These are phyloP conservation scores for Aspergillus sp. DNA, from an alignment of 2,329 filamentous ascomycete genomes.

Conservation along the genomic window DNA sequence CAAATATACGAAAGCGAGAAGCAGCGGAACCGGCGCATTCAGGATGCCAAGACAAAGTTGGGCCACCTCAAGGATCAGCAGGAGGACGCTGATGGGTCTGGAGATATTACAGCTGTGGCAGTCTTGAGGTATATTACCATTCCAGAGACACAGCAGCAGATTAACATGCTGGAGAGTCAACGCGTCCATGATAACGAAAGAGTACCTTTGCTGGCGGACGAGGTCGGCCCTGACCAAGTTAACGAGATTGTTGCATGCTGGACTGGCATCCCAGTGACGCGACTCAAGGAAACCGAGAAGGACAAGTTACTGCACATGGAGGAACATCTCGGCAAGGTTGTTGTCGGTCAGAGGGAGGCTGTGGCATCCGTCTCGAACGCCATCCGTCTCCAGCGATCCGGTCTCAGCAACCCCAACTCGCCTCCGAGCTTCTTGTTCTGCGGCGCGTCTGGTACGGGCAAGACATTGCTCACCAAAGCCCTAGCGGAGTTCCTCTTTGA, in stretches of 20 bases:
- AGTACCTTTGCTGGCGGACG: conserved; percentile 78
- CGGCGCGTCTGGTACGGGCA: conserved; percentile 96
- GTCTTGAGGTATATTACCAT: conserved; percentile 98
- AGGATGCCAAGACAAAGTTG: conserved; percentile 92
- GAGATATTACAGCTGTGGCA: conserved; percentile 82
- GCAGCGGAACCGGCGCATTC: conserved; percentile 83
- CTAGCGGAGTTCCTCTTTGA: conserved; percentile 98
- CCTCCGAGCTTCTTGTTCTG: conserved; percentile 98
- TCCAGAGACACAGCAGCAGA: conserved; percentile 80
- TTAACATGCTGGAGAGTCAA: conserved; percentile 72
- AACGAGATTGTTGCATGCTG: conserved; percentile 96
- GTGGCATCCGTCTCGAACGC: conserved; percentile 92
- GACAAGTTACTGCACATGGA: conserved; percentile 98
- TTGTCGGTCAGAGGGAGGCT: conserved; percentile 92
- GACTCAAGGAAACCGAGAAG: conserved; percentile 92
- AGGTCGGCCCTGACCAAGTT: conserved; percentile 96
- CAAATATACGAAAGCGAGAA: conserved; percentile 97
- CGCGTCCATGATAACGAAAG: conserved; percentile 66
- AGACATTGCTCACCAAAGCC: conserved; percentile 94
- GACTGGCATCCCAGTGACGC: conserved; percentile 97
- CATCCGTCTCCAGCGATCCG: conserved; percentile 91
- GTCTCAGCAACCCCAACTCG: conserved; percentile 92
- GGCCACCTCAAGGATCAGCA: conserved; percentile 88
- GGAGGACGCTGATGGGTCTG: conserved; percentile 85
- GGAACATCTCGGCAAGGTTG: conserved; percentile 74